Base-by-base conservation (phyloP, 1,139 yeast species). In the Ogataea hybrid region DNA sequence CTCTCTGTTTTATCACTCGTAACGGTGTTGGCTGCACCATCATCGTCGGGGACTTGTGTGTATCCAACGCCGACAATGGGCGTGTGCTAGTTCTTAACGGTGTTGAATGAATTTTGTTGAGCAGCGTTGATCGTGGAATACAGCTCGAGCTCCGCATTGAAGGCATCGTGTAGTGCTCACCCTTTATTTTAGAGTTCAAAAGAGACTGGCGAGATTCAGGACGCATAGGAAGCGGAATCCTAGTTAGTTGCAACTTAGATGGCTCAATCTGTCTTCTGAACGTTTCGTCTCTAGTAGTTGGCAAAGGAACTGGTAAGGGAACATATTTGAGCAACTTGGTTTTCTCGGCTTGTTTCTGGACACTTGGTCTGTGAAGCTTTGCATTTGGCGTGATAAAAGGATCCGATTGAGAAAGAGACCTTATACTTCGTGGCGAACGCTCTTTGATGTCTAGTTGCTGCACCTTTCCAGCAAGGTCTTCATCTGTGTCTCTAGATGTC, bases 301-400 rank as follows among this genome's bases (percentile, higher is more conserved):
- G 57, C 3, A 47, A 25, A 7, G 58, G 58, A 21, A 49, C 53
- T 8, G 57, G 57, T 10, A 53, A 28, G 6, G 57, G 57, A n/a
- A 53, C 52, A 34, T 53, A 53, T 33, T 52, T 48, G 15, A 42
- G 15, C 5, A 49, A 46, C 17, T 50, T 44, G 17, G 46, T 39
- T 11, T 51, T 51, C 3, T 50, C 44, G 1, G 37, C 14, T 3
- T 52, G 54, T 10, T 53, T 47, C n/a, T 34, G 35, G 15, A 29
- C 42, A 11, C 22, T 43, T 1, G 41, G 32, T 21, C 27, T 29
- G 21, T 41, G 45, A 6, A 42, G 41, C 39, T 49, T 50, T 10
- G 51, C 45, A n/a, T 50, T 48, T 2, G 64, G 64, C 2, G 64
- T 59, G 7, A 53, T 41, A 34, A 60, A 60, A 6, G 64, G 64